Evolutionary conservation across 2,329 filamentous ascomycete genomes (phyloP), one percentile per base, ranked within the genome.

Genomic region (Elsinoe necatrix): DNA sequence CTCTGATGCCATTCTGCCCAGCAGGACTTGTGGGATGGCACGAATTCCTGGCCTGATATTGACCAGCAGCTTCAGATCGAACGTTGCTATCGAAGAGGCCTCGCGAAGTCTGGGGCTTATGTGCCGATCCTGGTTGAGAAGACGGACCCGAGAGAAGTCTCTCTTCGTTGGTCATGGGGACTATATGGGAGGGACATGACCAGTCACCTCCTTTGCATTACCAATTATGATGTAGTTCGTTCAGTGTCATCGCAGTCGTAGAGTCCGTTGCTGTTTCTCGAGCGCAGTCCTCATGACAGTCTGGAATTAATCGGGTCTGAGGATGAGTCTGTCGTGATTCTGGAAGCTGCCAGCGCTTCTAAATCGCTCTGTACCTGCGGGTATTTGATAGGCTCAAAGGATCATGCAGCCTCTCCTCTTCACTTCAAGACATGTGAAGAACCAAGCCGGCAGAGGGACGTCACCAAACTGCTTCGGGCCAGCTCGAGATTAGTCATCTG

Each of bases 131-230:
- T 23, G 7, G 12, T 21, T 27, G 27, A 16, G 41, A 21, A 11
- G 27, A 6, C 41, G 41, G 18, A 9, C 54, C 41, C 20, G 41
- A 34, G 18, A 31, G n/a, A 12, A 56, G 29, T 31, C 54, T 21
- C 20, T 45, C 54, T 37, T 56, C 54, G 54, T 45, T 56, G 21
- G 54, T 56, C 54, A 56, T 56, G n/a, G 16, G 18, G 16, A 29
- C 8, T 27, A 16, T 25, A 18, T 12, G 18, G 48, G 31, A 52
- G 29, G 29, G 48, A 39, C 48, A 52, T 52, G 29, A 37, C 29
- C 29, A 52, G 48, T 34, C 48, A 29, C 29, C 48, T 52, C 48
- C 29, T 34, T 12, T 34, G 20, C 31, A 39, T 52, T 39, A 52
- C n/a, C 20, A 34, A 39, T 50, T 31, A 18, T 34, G 25, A 25